A percentile compares a stretch with the other conserved stretches of the same genome.
These are phyloP conservation scores for Strobilomyces confusus DNA, from an alignment of 768 basidiomycete species.

Conservation along the genomic window DNA sequence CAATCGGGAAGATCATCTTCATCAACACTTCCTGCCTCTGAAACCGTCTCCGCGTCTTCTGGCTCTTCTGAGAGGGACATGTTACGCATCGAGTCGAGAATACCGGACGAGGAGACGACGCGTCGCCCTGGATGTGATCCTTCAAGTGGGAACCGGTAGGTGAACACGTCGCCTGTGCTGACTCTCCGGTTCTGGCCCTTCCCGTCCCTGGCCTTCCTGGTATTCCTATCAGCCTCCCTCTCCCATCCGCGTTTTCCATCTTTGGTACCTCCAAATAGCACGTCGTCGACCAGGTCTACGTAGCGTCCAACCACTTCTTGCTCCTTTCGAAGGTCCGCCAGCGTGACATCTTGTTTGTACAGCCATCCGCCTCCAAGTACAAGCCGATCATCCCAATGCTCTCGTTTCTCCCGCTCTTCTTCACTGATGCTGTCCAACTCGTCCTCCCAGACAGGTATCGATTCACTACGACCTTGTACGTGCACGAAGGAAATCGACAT, in stretches of 20 bases:
- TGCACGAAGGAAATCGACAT: slow-evolving; percentile 65
- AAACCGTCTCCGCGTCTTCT: slow-evolving; percentile 46
- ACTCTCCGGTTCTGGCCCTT: slow-evolving; percentile 34
- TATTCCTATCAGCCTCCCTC: slow-evolving; percentile 41
- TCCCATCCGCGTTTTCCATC: slow-evolving; percentile 47
- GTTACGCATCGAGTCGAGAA: slow-evolving; percentile 50
- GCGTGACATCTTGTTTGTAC: slow-evolving; percentile 61
- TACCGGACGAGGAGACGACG: slow-evolving; percentile 53
- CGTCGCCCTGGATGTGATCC: slow-evolving; percentile 35
- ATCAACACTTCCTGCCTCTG: slow-evolving; percentile 43
- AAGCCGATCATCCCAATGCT: slow-evolving; percentile 78
- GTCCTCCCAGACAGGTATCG: slow-evolving; percentile 81
- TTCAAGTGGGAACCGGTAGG: slow-evolving; percentile 20
- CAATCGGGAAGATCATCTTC: slow-evolving; percentile 75
- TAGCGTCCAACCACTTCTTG: slow-evolving; percentile 54
- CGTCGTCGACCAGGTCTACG: slow-evolving; percentile 75
- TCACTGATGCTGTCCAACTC: slow-evolving; percentile 52
- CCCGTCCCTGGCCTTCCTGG: slow-evolving; percentile 41
- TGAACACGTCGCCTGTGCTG: slow-evolving; percentile 30
- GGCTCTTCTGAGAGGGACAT: slow-evolving; percentile 55
- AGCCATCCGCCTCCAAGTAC: slow-evolving; percentile 82
- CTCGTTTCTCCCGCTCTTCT: slow-evolving; percentile 52
- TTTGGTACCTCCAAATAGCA: slow-evolving; percentile 63
- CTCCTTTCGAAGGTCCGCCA: slow-evolving; percentile 55
- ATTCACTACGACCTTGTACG: slow-evolving; percentile 60